These are phyloP conservation scores for Chaetoceros muelleri DNA, from an alignment of 108 stramenopile species.

Conservation along the genomic window DNA sequence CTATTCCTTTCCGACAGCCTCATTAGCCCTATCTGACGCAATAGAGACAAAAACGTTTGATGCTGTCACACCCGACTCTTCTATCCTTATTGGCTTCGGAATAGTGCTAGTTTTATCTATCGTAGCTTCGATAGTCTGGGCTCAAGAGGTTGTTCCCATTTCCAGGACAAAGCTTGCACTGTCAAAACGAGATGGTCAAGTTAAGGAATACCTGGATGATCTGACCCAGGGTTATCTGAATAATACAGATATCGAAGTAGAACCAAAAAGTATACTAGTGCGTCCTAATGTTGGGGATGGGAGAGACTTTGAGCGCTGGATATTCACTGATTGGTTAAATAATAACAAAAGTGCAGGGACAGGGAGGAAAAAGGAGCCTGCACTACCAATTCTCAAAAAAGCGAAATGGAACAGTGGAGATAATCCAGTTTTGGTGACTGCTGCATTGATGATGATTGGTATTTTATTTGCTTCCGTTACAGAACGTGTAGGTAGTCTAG, in stretches of 20 bases:
- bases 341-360: slow-evolving; percentile 15
- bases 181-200: slow-evolving; percentile 49
- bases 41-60: slow-evolving; percentile 35
- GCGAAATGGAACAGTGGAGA: slow-evolving; percentile 88
- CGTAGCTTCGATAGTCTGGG: slow-evolving; percentile 44
- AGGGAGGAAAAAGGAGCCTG: slow-evolving; percentile 68
- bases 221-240: slow-evolving; percentile 6
- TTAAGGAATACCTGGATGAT: slow-evolving; percentile 67
- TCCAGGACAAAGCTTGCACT: slow-evolving; percentile 63
- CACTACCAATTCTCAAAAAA: slow-evolving; percentile 59
- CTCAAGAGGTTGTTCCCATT: slow-evolving; percentile 59
- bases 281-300: slow-evolving; percentile 19
- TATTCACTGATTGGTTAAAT: slow-evolving; percentile 73
- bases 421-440: slow-evolving; percentile 70
- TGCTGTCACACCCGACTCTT: slow-evolving; percentile 34
- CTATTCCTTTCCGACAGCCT: no score
- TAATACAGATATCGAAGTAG: not conserved
- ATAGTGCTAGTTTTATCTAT: slow-evolving; percentile 41
- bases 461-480: slow-evolving; percentile 50
- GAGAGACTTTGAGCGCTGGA: slow-evolving; percentile 63
- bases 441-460: slow-evolving; percentile 54
- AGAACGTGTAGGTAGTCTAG: slow-evolving; percentile 27
- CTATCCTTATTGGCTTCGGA: slow-evolving; percentile 45
- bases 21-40: no score
- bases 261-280: not conserved